Conservation (phyloP, 176 grass and related monocot species). For the Cenchrus fungigraminus region DNA sequence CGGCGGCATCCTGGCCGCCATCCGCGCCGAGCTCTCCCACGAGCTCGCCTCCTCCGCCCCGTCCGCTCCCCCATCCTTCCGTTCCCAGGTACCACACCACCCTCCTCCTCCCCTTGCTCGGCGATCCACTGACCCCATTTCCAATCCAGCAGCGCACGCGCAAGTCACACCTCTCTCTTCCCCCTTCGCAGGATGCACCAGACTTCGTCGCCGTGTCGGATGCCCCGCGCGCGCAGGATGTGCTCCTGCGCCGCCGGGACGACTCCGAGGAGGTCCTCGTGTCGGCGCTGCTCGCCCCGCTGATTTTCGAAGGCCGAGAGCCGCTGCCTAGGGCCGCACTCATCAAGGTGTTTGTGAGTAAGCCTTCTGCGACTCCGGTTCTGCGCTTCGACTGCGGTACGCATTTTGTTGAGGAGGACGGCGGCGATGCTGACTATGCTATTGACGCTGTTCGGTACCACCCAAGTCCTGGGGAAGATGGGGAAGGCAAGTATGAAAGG, state of each 20-base stretch:
- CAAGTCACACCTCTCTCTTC: not conserved
- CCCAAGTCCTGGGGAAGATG: no score
- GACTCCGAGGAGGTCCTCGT: conserved; percentile 61
- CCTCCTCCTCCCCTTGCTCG: not conserved
- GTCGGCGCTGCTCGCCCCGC: conserved; percentile 71
- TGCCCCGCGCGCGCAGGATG: conserved; percentile 47
- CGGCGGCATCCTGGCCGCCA: conserved; percentile 50
- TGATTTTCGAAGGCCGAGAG: conserved; percentile 42
- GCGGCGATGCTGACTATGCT: no score
- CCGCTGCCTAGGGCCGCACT: not conserved
- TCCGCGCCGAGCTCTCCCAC: conserved; percentile 63
- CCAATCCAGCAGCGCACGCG: not conserved
- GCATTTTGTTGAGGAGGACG: no score
- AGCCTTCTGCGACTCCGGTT: no score
- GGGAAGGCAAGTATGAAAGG: no score
- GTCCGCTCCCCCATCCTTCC: not conserved
- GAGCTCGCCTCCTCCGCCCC: conserved; percentile 44
- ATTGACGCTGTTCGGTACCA: no score
- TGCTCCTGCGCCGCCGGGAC: conserved; percentile 54
- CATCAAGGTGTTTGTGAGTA: no score
- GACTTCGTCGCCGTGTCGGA: conserved; percentile 59
- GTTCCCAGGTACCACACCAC: not conserved
- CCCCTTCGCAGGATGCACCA: conserved; percentile 31
- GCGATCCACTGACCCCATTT: not conserved
- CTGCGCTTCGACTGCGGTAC: no score